Evolutionary conservation across 73 alveolate genomes (phyloP).

Genomic region (Symbiodinium pilosum): DNA sequence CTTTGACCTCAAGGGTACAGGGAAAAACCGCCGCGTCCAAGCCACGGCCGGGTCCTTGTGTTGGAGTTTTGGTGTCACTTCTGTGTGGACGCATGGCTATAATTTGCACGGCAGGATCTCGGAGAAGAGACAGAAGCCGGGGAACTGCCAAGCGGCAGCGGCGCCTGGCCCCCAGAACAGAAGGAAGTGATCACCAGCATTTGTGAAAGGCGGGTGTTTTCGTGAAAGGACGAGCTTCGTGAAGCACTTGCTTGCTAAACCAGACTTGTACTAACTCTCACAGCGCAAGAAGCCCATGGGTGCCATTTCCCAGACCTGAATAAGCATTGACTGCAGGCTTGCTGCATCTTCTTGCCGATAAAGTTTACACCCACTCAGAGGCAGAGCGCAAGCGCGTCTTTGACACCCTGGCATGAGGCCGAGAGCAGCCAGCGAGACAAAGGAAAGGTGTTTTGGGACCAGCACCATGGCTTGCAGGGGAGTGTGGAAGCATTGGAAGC

Average conservation of each 20-base stretch:
- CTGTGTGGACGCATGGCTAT: not conserved
- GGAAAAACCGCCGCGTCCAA: constrained; percentile 24
- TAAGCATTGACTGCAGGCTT: no score
- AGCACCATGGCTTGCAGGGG: not conserved
- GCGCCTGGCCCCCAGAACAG: not conserved
- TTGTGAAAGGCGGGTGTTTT: no score
- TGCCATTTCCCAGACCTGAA: no score
- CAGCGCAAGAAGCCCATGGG: no score
- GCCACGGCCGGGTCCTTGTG: not conserved
- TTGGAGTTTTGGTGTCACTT: not conserved
- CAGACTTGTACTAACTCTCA: not conserved
- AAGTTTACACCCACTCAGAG: no score
- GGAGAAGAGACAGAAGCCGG: not conserved
- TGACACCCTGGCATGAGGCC: not conserved
- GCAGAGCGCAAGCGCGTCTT: no score
- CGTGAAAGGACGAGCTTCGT: not conserved
- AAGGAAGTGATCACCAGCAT: no score
- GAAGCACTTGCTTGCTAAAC: not conserved
- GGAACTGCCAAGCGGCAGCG: not conserved
- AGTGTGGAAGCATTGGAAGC: no score
- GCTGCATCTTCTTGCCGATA: no score
- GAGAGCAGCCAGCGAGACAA: not conserved
- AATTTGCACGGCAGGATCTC: not conserved
- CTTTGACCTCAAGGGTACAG: constrained; percentile 76
- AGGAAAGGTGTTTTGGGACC: constrained; percentile 1